Percentiles rank a stretch among this genome's conserved stretches.
phyloP scores from a whole-genome alignment of 371 early-diverging fungal species.

The Mucor indicus region DNA sequence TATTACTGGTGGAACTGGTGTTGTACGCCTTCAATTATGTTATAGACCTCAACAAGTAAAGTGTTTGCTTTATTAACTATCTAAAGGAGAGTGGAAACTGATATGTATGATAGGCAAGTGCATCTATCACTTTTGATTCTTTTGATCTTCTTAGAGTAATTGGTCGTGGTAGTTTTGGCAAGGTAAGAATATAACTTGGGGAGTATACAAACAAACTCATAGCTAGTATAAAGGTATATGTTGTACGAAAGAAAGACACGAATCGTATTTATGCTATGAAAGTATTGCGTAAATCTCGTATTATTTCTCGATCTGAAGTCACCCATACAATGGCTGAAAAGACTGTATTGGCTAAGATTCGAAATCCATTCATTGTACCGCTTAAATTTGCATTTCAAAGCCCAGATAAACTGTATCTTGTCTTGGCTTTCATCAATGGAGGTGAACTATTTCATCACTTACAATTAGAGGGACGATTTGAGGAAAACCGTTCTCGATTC shows the following conservation, averaged over 20 bases:
- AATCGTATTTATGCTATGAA: constrained; percentile 98
- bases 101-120: background rate
- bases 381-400: constrained; percentile 89
- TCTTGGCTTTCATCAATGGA: constrained; percentile 91
- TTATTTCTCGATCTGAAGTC: constrained; percentile 88
- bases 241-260: constrained; percentile 92
- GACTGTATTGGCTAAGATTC: constrained; percentile 79
- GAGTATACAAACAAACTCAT: too few species aligned
- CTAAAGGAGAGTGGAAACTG: background rate
- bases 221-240: constrained; percentile 81
- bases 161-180: constrained; percentile 96
- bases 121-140: constrained; percentile 79
- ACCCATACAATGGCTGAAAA: constrained; percentile 90
- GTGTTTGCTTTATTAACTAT: background rate
- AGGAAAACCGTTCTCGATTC: constrained; percentile 63
- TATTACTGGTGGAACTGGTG: constrained; percentile 57
- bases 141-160: constrained; percentile 95
- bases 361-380: constrained; percentile 87
- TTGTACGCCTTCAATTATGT: constrained; percentile 66
- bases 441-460: constrained; percentile 95
- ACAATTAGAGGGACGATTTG: constrained; percentile 74
- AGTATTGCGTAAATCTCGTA: constrained; percentile 90
- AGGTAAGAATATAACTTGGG: too few species aligned
- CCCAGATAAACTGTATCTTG: constrained; percentile 84
- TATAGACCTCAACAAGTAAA: constrained; percentile 62